Evolutionary conservation across 2,329 filamentous ascomycete species (phyloP).

Genomic region (Fusarium sp.): DNA sequence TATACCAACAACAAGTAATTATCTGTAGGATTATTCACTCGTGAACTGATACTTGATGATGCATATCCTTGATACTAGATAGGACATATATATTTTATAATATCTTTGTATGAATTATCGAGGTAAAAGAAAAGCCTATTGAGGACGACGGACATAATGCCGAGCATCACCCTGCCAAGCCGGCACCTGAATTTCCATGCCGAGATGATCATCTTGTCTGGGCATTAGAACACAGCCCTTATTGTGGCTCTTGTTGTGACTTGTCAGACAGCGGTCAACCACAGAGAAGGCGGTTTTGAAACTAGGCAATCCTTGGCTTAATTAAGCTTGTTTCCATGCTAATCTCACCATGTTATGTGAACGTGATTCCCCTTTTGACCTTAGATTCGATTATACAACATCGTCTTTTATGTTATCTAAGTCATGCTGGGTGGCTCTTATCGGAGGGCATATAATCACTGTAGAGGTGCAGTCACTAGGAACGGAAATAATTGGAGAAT

Average conservation of each 20-base stretch:
- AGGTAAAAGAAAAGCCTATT: too few relatives aligned
- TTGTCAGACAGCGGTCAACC: background rate
- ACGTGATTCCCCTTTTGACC: background rate
- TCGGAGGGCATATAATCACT: too few relatives aligned
- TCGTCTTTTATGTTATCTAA: background rate
- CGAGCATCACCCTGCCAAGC: constrained; percentile 16
- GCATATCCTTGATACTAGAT: too few relatives aligned
- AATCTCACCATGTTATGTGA: background rate
- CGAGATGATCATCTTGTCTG: constrained; percentile 2
- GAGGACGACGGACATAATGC: background rate
- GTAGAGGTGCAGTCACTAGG: background rate
- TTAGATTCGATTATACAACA: background rate
- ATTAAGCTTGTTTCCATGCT: background rate
- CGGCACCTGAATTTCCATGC: constrained; percentile 10
- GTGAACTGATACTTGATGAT: background rate
- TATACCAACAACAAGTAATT: too few relatives aligned
- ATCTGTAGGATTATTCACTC: too few relatives aligned
- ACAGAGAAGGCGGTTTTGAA: background rate
- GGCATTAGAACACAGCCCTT: background rate
- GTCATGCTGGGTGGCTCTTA: background rate
- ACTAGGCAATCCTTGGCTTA: background rate
- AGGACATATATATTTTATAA: background rate
- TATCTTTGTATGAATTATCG: background rate
- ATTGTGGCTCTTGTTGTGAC: background rate
- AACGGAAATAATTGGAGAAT: background rate